Base-by-base conservation (phyloP, 176 grass and related monocot species). In the Oryza meyeriana region DNA sequence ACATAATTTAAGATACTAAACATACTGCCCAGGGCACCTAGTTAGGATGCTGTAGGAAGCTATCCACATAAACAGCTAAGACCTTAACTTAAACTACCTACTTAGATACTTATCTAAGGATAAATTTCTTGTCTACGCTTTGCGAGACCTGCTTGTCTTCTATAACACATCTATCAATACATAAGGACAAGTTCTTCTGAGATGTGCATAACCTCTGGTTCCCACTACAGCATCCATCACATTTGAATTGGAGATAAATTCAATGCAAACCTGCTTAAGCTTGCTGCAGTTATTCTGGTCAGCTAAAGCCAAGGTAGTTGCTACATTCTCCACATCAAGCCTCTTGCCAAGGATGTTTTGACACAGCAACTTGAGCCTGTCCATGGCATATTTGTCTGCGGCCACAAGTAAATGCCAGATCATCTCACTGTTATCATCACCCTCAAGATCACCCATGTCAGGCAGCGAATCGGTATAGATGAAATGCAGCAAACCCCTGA, bases 381-480 rank as follows among this genome's bases (percentile, higher is more conserved):
- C 80, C 61, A 84, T 31, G 28, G 45, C 80, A 42, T 87, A 91
- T 18, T 66, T 42, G 40, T 91, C 85, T 0, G 89, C 85, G 10
- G 89, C 85, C 28, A 87, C 85, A 52, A 91, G 61, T 10, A 84
- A 27, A 84, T 87, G 73, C 1, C 71, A 45, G n/a, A 61, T 31
- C 36, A 81, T 71, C 41, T 81, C 77, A 8, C 1, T 12, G 11
- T 73, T 13, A 28, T 27, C 72, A 25, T 58, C 24, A 4, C n/a
- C 59, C 7, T 40, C 22, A 27, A 66, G 41, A 18, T 74, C 55
- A 10, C n/a, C 28, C 25, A 81, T 57, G 1, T 35, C 55, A 38
- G 85, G 64, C 18, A 88, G 24, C 0, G 57, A 85, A 34, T 91
- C 85, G 0, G 17, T 80, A 8, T 88, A 91, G 16, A 88, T 77